Evolutionary conservation across 83 land plant species (phyloP).

Genomic region (Picea mariana): DNA sequence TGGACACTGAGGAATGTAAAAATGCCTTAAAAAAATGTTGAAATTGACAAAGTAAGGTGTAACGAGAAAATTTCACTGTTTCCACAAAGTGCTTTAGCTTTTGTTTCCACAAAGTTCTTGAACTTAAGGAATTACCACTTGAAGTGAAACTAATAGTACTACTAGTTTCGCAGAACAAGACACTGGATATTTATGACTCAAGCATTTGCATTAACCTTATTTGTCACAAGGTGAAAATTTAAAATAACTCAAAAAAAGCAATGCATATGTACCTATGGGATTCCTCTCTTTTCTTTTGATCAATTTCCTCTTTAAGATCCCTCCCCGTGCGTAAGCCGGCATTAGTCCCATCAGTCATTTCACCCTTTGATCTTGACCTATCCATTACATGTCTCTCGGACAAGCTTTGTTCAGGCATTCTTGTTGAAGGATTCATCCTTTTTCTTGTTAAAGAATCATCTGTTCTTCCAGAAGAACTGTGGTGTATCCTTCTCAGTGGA

Average conservation of each 20-base stretch:
- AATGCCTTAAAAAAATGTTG: background rate
- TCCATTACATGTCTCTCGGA: conserved; percentile 2
- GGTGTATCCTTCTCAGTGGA: conserved; percentile 31
- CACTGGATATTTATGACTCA: background rate
- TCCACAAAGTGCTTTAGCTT: no score
- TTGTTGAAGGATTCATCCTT: background rate
- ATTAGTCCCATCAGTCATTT: conserved; percentile 24
- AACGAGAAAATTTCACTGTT: background rate
- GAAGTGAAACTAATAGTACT: background rate
- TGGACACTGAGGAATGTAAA: background rate
- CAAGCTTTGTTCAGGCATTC: background rate
- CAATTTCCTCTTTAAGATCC: conserved; percentile 51
- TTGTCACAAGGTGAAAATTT: conserved; percentile 7
- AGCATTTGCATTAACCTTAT: background rate
- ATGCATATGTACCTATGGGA: conserved; percentile 18
- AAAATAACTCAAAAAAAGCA: background rate
- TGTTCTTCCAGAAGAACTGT: conserved; percentile 1
- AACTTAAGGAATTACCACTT: background rate
- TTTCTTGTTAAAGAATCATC: conserved; percentile 3
- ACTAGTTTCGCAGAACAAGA: background rate
- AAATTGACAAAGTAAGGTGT: background rate
- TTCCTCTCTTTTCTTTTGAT: conserved; percentile 45
- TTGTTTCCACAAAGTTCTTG: background rate
- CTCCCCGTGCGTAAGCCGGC: conserved; percentile 44
- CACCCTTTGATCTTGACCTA: conserved; percentile 12